phyloP scores from a whole-genome alignment of 495 filamentous ascomycete species.

The Echria macrotheca region DNA sequence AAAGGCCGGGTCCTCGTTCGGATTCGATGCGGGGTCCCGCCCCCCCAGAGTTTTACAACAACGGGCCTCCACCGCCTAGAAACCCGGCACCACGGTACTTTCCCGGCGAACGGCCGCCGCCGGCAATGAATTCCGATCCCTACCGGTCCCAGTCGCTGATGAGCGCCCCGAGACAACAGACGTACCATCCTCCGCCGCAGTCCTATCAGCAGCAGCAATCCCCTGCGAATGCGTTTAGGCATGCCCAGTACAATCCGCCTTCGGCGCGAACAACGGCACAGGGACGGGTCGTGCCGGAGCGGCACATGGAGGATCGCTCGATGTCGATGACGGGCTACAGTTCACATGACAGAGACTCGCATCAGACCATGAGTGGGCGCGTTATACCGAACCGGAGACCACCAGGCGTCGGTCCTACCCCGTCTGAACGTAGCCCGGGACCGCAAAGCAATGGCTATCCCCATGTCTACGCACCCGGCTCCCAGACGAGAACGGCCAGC shows the following conservation, averaged over 20 bases:
- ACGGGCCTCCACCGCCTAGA: conserved; percentile 36
- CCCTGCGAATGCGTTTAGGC: conserved; percentile 68
- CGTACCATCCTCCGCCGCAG: conserved; percentile 59
- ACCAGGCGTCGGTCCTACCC: conserved; percentile 23
- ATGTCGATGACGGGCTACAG: conserved; percentile 94
- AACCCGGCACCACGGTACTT: conserved; percentile 52
- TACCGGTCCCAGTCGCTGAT: conserved; percentile 93
- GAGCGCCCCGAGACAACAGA: conserved; percentile 56
- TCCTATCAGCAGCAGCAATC: conserved; percentile 62
- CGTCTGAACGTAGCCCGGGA: conserved; percentile 16
- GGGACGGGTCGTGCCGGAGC: conserved; percentile 83
- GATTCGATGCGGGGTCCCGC: conserved; percentile 33
- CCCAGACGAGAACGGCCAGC: conserved; percentile 45
- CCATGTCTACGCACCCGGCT: conserved; percentile 31
- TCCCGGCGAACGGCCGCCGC: conserved; percentile 49
- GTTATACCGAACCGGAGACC: conserved; percentile 65
- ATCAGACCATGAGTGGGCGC: conserved; percentile 86
- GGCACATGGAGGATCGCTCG: conserved; percentile 75
- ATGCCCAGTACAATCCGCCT: conserved; percentile 57
- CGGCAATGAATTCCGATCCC: conserved; percentile 75
- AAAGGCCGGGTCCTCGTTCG: conserved; percentile 18
- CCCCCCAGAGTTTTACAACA: conserved; percentile 49
- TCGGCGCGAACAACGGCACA: conserved; percentile 78
- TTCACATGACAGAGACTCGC: conserved; percentile 63
- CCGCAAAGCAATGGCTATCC: conserved; percentile 17